Base-by-base conservation (phyloP, 2,329 filamentous ascomycete genomes). In the Metarhizium album region DNA sequence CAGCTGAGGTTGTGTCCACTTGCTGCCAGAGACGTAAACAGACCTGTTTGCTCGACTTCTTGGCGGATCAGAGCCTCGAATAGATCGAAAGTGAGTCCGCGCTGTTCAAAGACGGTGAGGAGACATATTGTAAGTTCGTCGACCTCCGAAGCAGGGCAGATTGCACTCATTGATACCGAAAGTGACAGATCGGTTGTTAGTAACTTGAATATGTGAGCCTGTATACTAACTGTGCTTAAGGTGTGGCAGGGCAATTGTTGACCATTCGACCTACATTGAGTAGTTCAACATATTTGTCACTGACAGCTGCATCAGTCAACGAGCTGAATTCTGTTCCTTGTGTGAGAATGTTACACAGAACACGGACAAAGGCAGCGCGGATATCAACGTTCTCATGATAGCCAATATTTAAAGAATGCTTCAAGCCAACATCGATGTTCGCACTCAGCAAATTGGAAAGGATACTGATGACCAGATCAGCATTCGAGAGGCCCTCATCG, bases 321-420 rank as follows among this genome's bases (percentile, higher is more conserved):
- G 82, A 83, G 59, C 77, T 84, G 60, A 86, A 86, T 60, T 86
- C 83, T 1, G 82, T 84, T 35, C 83, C 83, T 60, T 86, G 83
- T n/a, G 83, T 75, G 16, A 86, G 65, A 49, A 86, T 85, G 60
- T 86, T 86, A 61, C 81, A 84, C 5, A 86, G 70, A 16, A 86
- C 83, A 56, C 81, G 83, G 53, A 86, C 77, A 60, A 86, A 86
- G 2, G 83, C 83, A 4, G 81, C 84, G 48, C 83, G 74, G 52
- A 86, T 84, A 57, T 85, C 81, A 31, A 83, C 70, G 57, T 84
- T 84, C 57, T 84, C 81, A 58, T 86, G 81, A 59, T 86, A 86
- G 13, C 83, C 83, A 53, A 86, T 84, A 53, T 79, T 82, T 14
- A 86, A 67, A 2, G 82, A 85, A 60, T 85, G 81, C 60, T 86